Evolutionary conservation across 2,329 filamentous ascomycete genomes (phyloP), one percentile per base, ranked within the genome.

Genomic region (Thielaviopsis ethacetica): DNA sequence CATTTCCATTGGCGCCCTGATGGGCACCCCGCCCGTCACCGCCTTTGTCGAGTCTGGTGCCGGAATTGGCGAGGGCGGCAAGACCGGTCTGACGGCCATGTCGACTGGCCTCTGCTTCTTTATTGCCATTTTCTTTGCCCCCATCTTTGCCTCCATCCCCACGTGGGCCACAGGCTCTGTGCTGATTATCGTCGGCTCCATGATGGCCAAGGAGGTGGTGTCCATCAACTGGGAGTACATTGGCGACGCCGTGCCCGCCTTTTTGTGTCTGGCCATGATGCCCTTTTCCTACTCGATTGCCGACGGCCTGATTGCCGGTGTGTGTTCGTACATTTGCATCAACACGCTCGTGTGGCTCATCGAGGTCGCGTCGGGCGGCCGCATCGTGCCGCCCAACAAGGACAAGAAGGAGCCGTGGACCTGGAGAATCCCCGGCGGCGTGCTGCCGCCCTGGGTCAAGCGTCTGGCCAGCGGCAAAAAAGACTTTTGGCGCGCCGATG

Each of bases 161-260:
- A 84, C 85, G 0, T 89, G 85, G 84, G 86, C 86, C 1, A 89
- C 89, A 0, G 89, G 89, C 54, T 90, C 86, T 68, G 90, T 90
- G n/a, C 78, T 94, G 26, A 78, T 95, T 64, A 82, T 95, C 47
- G 88, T 95, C 58, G 89, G 89, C n/a, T 83, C 84, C 21, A 85
- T 94, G 78, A 94, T 94, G 89, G 82, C 85, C 59, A 79, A 82
- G 62, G 79, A 86, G 1, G 86, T 86, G 13, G 81, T 80, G 17
- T 85, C 93, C 63, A 91, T 95, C 75, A 95, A 95, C 76, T 95
- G 89, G 89, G 76, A 76, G 53, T 94, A 95, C 71, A 76, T 88
- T 62, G 88, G 88, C 57, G 89, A 95, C 68, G 84, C 87, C 0
- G 77, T 94, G 24, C 89, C 89, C 0, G 88, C 89, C 2, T 94